Base-by-base conservation (phyloP, 2,329 filamentous ascomycete genomes). In the Aspergillus uvarum region DNA sequence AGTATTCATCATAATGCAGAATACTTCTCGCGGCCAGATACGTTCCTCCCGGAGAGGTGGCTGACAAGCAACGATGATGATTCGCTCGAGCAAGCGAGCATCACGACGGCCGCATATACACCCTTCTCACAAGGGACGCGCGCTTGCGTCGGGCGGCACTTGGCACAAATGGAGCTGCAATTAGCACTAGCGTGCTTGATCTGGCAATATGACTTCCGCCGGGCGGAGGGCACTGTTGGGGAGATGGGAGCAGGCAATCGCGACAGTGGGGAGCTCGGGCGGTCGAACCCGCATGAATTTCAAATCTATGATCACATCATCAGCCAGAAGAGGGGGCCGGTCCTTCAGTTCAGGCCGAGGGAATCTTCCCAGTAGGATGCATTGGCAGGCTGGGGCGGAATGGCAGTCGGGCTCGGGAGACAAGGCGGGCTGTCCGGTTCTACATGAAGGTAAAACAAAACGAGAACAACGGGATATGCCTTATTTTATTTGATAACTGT, bases 1-100 rank as follows among this genome's bases (percentile, higher is more conserved):
- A 56, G 48, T 26, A 56, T 66, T 29, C 61, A 63, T n/a, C 63
- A 63, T 47, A 63, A 61, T 26, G 38, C 80, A 2, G 69, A 69
- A 2, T 87, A 87, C 76, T 88, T 80, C 72, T 78, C 83, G 1
- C 73, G 79, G 14, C 82, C 86, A 0, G 87, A 82, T 65, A 69
- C 76, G 1, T 89, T 83, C 68, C 69, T 76, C 2, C 87, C 87
- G 0, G 85, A 88, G 77, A 81, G 86, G 21, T 89, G 87, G 86
- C 70, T 87, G 4, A 67, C 67, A 0, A 81, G 80, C 12, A 75
- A 77, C 10, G 21, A 6, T 12, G 51, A 44, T 3, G 21, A 14
- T 6, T 14, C 11, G 32, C 24, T 32, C 38, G 35, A 26, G 10
- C 16, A 53, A 31, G 35, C 47, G 10, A 47, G 21, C 6, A 11